Base-by-base conservation (phyloP, 139 green algal species). In the Coelastrella sp. region DNA sequence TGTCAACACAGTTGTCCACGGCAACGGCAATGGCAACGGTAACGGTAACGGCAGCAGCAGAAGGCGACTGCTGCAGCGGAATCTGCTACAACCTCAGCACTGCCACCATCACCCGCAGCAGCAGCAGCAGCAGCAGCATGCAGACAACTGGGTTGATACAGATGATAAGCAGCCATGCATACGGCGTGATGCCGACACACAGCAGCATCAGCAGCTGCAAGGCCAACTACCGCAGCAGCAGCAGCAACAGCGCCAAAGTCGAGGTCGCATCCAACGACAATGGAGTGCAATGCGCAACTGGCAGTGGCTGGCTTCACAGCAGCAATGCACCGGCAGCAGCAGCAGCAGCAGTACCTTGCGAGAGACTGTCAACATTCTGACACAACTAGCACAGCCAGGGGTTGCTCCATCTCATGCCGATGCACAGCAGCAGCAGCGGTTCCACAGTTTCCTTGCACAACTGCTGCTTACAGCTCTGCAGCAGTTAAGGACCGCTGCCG, bases 101-200 rank as follows among this genome's bases (percentile, higher is more conserved):
- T 57, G 15, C 45, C n/a, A 9, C 0, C 68, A 77, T 17, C 37
- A 77, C 2, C 37, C 37, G 35, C 23, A 53, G 2, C 19, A 53
- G 66, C 67, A n/a, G 63, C 63, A 74, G 66, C 17, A n/a, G 66
- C 66, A 74, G 34, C 66, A 37, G 66, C 66, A 74, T n/a, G n/a
- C n/a, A n/a, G n/a, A n/a, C n/a, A n/a, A n/a, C n/a, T n/a, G n/a
- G n/a, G n/a, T n/a, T n/a, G n/a, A n/a, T n/a, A n/a, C n/a, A n/a
- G n/a, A n/a, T n/a, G n/a, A n/a, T n/a, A n/a, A n/a, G n/a, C n/a
- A n/a, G n/a, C n/a, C n/a, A n/a, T n/a, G n/a, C n/a, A n/a, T n/a
- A n/a, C n/a, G n/a, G n/a, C n/a, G n/a, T n/a, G n/a, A n/a, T n/a
- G n/a, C n/a, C n/a, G n/a, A n/a, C n/a, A n/a, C 45, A 57, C 59